phyloP scores from a whole-genome alignment of 2,329 filamentous ascomycete species.

The Alternaria atra region DNA sequence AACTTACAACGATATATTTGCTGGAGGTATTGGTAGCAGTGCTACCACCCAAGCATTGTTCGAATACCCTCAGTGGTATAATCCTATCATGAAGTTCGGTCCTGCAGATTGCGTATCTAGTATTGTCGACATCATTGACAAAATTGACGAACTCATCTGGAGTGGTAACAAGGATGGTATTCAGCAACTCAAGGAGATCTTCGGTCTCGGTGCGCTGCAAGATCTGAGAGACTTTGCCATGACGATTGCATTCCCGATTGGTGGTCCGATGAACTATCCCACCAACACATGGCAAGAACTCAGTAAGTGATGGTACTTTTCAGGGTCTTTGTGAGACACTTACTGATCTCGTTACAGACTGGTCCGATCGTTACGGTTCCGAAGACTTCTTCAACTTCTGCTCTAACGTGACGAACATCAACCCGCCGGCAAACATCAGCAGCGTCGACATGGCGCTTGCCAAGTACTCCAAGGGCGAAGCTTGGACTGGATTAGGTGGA shows the following conservation, averaged over 20 bases:
- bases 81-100: constrained; percentile 60
- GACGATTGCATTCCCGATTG: constrained; percentile 59
- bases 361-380: constrained; percentile 54
- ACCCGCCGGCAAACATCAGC: constrained; percentile 56
- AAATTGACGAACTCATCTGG: constrained; percentile 59
- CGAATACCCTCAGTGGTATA: constrained; percentile 61
- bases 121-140: constrained; percentile 60
- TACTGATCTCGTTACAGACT: constrained; percentile 37
- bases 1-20: constrained; percentile 56
- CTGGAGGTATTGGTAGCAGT: constrained; percentile 60
- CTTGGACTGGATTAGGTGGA: constrained; percentile 62
- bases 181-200: constrained; percentile 58
- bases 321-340: background rate
- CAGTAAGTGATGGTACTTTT: constrained; percentile 22
- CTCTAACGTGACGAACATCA: constrained; percentile 59
- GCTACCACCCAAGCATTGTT: constrained; percentile 55
- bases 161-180: constrained; percentile 56
- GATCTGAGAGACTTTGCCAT: constrained; percentile 60
- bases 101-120: constrained; percentile 61
- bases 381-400: constrained; percentile 64
- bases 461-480: constrained; percentile 59
- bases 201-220: constrained; percentile 57
- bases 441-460: constrained; percentile 58
- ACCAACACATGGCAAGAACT: constrained; percentile 65
- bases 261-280: constrained; percentile 60